These are phyloP conservation scores for Amanita rimosa DNA, from an alignment of 768 basidiomycete genomes.

Conservation along the genomic window DNA sequence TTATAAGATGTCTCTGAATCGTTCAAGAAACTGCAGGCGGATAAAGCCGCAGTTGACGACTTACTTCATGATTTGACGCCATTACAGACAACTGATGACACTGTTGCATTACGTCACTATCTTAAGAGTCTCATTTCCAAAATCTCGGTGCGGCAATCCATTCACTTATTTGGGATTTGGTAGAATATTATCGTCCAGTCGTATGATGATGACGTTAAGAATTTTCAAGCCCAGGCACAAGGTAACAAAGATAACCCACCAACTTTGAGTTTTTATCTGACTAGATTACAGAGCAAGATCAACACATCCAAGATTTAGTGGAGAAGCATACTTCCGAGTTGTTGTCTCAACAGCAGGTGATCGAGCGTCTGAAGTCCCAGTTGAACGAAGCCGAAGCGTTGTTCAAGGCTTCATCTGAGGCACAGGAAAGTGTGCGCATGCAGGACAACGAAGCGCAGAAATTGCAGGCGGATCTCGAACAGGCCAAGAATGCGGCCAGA, in stretches of 20 bases:
- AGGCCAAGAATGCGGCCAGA: conserved; percentile 51
- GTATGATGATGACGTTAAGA: conserved; percentile 68
- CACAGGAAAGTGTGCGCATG: conserved; percentile 36
- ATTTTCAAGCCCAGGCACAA: conserved; percentile 59
- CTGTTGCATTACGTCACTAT: conserved; percentile 61
- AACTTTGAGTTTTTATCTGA: neutral
- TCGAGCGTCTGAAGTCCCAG: conserved; percentile 60
- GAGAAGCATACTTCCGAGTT: conserved; percentile 77
- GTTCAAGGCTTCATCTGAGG: conserved; percentile 39
- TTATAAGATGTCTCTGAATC: conserved; percentile 65
- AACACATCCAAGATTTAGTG: conserved; percentile 72
- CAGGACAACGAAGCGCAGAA: conserved; percentile 45
- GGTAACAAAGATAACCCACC: conserved; percentile 27
- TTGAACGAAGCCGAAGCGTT: conserved; percentile 61
- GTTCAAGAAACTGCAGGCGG: conserved; percentile 64
- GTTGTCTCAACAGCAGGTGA: conserved; percentile 64
- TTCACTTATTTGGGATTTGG: neutral
- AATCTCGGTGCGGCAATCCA: conserved; percentile 42
- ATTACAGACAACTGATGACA: conserved; percentile 52
- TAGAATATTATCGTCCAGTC: conserved; percentile 27
- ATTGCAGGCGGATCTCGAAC: conserved; percentile 54
- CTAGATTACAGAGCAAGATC: conserved; percentile 57
- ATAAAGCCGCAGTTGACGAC: conserved; percentile 57
- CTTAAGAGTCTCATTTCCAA: conserved; percentile 57
- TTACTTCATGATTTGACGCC: conserved; percentile 65